Percentiles rank a stretch among this genome's conserved stretches.
Conservation (phyloP, 140 eudicot species). For the Senecio squalidus region DNA sequence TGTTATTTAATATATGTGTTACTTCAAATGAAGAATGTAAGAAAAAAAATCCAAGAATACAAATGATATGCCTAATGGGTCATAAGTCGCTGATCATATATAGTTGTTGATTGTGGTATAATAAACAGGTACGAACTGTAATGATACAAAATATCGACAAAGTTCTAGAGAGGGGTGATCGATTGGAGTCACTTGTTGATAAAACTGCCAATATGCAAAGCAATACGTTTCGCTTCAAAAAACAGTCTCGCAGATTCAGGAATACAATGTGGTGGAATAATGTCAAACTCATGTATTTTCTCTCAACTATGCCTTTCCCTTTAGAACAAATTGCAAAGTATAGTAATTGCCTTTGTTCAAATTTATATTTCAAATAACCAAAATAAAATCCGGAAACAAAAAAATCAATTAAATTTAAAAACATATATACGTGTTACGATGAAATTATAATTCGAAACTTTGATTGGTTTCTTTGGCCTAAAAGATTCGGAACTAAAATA, state of each 20-base stretch:
- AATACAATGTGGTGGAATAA: constrained; percentile 84
- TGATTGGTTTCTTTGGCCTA: neutral
- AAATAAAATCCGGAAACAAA: no score
- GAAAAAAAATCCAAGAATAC: no score
- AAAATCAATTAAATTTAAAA: no score
- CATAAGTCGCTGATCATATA: neutral
- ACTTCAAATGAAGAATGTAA: no score
- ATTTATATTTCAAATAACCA: neutral
- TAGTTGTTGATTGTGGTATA: constrained; percentile 1
- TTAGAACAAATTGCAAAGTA: no score
- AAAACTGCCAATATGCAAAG: constrained; percentile 77
- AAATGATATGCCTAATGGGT: neutral
- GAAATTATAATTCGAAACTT: neutral
- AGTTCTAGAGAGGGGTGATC: constrained; percentile 82
- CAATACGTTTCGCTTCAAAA: constrained; percentile 72
- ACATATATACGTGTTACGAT: no score
- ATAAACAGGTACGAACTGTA: constrained; percentile 60
- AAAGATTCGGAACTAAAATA: neutral
- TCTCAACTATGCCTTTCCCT: neutral
- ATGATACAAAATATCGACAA: constrained; percentile 84
- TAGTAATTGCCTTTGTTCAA: no score
- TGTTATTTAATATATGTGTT: neutral
- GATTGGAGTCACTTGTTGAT: constrained; percentile 71
- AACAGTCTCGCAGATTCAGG: constrained; percentile 67
- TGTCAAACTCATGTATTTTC: constrained; percentile 66